Evolutionary conservation across 1,139 yeast genomes (phyloP).

Genomic region (Taphrina confusa): DNA sequence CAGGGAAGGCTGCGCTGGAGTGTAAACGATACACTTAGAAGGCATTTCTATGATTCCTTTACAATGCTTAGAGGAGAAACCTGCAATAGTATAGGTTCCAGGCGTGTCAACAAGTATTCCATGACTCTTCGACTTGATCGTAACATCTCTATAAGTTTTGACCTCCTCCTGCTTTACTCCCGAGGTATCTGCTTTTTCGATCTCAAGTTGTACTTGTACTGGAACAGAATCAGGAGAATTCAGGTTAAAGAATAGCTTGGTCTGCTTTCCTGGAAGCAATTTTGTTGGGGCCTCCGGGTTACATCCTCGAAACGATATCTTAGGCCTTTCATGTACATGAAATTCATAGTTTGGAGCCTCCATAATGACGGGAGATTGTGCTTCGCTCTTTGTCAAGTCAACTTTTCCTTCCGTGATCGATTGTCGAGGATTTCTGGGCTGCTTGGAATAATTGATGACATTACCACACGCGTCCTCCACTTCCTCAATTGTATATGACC

Average conservation of each 20-base stretch:
- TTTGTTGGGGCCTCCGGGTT: conserved; percentile 46
- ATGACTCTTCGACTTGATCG: conserved; percentile 39
- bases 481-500: conserved; percentile 65
- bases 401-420: background rate
- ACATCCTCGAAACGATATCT: conserved; percentile 49
- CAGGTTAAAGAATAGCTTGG: conserved; percentile 8
- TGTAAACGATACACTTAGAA: conserved; percentile 51
- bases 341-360: conserved; percentile 52
- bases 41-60: conserved; percentile 59
- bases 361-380: conserved; percentile 5
- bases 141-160: conserved; percentile 28
- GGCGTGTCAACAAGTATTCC: conserved; percentile 40
- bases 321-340: conserved; percentile 65
- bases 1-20: conserved; percentile 56
- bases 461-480: conserved; percentile 79
- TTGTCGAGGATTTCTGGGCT: conserved; percentile 1
- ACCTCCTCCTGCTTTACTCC: conserved; percentile 11
- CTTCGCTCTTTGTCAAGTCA: background rate
- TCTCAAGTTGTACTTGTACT: conserved; percentile 2
- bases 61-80: conserved; percentile 63
- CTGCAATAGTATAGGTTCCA: conserved; percentile 61
- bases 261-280: conserved; percentile 44
- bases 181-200: background rate
- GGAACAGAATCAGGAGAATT: conserved; percentile 11
- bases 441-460: conserved; percentile 45